Base-by-base conservation (phyloP, 139 green algal species). In the Trebouxia sp. region DNA sequence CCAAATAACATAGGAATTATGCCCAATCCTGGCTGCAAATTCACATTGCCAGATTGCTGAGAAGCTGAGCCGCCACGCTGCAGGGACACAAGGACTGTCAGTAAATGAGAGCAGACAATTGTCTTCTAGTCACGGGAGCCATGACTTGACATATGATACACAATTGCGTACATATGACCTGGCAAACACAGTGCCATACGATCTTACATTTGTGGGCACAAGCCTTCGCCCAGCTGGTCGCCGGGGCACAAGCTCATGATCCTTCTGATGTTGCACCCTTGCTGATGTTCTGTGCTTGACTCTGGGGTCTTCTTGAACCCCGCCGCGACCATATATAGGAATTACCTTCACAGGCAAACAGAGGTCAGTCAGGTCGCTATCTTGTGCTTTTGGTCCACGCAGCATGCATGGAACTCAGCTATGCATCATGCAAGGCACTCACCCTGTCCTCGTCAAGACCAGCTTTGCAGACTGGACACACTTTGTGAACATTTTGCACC, bases 391-490 rank as follows among this genome's bases (percentile, higher is more conserved):
- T 20, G 8, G 38, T 10, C 3, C 26, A 39, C 38, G 69, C 26
- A 42, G 20, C 5, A 12, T 42, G 1, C 26, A 43, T 8, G 35
- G 11, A 47, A 45, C 5, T n/a, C n/a, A n/a, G n/a, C n/a, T n/a
- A n/a, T n/a, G n/a, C n/a, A n/a, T n/a, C n/a, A n/a, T n/a, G n/a
- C n/a, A n/a, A n/a, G n/a, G n/a, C n/a, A n/a, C 81, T 55, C 24
- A 97, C 94, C 83, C 94, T 94, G 76, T 94, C 88, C 30, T 93
- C 80, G 1, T 95, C 90, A 14, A 98, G 87, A 24, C 89, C 91
- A 32, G 94, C 94, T 70, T 98, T 98, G 89, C 95, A 98, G 1
- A 98, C 94, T 17, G 95, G 95, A 82, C 95, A 98, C 0, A 89
- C 87, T 26, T 85, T 83, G 56, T 66, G 89, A 47, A 87, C 84